phyloP scores from a whole-genome alignment of 176 grass and related monocot species.

The Raddia guianensis region DNA sequence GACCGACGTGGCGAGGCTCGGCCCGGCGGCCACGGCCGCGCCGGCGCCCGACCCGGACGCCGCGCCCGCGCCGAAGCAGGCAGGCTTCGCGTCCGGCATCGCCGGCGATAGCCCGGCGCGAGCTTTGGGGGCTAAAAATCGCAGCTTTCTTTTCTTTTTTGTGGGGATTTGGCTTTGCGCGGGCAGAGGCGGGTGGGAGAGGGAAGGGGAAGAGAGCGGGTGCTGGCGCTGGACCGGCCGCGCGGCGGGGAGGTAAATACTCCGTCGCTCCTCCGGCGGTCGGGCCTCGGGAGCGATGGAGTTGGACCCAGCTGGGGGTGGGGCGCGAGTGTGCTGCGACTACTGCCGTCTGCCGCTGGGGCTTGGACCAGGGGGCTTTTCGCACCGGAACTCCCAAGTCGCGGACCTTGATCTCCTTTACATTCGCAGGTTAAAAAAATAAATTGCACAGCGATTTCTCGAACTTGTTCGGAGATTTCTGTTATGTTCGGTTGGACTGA shows the following conservation, averaged over 20 bases:
- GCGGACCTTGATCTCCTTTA: neutral
- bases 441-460: too few relatives aligned
- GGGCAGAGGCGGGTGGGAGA: too few relatives aligned
- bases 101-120: neutral
- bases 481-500: too few relatives aligned
- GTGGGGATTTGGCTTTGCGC: neutral
- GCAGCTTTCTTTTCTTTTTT: neutral
- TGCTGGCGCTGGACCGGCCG: neutral
- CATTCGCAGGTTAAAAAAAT: neutral
- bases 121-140: neutral
- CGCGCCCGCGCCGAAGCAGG: constrained; percentile 44
- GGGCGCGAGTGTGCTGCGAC: constrained; percentile 17
- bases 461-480: too few relatives aligned
- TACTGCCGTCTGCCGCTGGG: neutral
- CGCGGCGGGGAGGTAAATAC: constrained; percentile 30
- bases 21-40: constrained; percentile 36
- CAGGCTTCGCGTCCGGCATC: constrained; percentile 62
- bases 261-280: neutral
- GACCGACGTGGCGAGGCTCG: constrained; percentile 70
- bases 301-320: constrained; percentile 45
- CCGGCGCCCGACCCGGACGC: constrained; percentile 26
- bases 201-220: neutral
- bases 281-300: constrained; percentile 14
- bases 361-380: constrained; percentile 4
- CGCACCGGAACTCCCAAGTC: neutral